Conservation (phyloP, 78 protist species). For the Dictyostelium capitatum region DNA sequence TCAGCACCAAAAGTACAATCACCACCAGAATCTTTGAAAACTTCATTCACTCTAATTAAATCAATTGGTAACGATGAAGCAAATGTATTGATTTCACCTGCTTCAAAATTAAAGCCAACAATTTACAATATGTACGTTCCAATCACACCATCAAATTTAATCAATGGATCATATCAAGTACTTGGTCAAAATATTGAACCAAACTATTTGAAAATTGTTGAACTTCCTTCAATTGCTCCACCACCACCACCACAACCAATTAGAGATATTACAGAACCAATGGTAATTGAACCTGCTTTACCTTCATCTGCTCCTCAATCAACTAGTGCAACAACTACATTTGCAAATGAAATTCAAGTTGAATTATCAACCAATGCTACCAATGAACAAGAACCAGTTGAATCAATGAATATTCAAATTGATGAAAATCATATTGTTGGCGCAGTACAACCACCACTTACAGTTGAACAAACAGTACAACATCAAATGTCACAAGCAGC, state of each 20-base stretch:
- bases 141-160: neutral
- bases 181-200: neutral
- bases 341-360: neutral
- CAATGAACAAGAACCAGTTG: neutral
- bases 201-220: conserved; percentile 24
- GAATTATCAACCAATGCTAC: neutral
- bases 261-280: conserved; percentile 9
- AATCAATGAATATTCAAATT: neutral
- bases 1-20: neutral
- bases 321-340: neutral
- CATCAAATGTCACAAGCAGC: neutral
- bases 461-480: neutral
- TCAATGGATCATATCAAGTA: conserved; percentile 20
- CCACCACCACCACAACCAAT: conserved; percentile 17
- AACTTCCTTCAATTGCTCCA: neutral
- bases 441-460: neutral
- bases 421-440: neutral
- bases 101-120: neutral
- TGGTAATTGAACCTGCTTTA: neutral
- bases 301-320: neutral
- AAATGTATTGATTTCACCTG: conserved; percentile 34
- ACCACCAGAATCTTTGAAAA: conserved; percentile 36
- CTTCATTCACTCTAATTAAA: conserved; percentile 20
- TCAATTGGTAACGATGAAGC: conserved; percentile 19
- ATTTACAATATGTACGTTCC: conserved; percentile 60